phyloP scores from a whole-genome alignment of 345 rosid species.

The Anacardium occidentale region DNA sequence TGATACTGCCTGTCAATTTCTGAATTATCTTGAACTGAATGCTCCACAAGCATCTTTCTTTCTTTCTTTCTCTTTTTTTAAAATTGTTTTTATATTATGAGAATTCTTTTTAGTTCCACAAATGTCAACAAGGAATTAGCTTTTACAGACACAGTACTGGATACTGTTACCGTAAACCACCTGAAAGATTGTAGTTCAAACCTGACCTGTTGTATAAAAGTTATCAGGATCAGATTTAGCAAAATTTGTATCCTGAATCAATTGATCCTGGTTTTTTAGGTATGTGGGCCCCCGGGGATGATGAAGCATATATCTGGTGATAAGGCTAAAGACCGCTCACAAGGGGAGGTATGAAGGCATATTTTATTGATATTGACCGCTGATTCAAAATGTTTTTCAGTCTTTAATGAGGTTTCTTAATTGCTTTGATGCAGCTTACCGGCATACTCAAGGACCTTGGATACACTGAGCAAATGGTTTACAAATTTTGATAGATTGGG shows the following conservation, averaged over 20 bases:
- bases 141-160: background rate
- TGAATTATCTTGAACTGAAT: background rate
- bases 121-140: background rate
- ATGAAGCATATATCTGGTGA: conserved; percentile 88
- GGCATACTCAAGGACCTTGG: conserved; percentile 88
- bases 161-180: background rate
- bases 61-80: background rate
- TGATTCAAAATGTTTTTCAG: background rate
- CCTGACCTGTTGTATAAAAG: background rate
- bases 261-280: conserved; percentile 41
- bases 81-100: too few species aligned
- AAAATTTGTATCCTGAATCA: background rate
- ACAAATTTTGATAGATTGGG: conserved; percentile 60
- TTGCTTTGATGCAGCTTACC: conserved; percentile 50
- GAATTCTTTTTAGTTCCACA: background rate
- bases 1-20: background rate
- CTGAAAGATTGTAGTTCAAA: background rate
- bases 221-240: background rate
- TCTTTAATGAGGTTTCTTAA: conserved; percentile 1
- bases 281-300: conserved; percentile 97
- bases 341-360: conserved; percentile 73
- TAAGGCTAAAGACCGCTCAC: conserved; percentile 82
- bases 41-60: background rate
- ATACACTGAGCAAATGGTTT: conserved; percentile 87
- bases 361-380: background rate